Conservation (phyloP, 805 yeast species). For the Candida adriatica region DNA sequence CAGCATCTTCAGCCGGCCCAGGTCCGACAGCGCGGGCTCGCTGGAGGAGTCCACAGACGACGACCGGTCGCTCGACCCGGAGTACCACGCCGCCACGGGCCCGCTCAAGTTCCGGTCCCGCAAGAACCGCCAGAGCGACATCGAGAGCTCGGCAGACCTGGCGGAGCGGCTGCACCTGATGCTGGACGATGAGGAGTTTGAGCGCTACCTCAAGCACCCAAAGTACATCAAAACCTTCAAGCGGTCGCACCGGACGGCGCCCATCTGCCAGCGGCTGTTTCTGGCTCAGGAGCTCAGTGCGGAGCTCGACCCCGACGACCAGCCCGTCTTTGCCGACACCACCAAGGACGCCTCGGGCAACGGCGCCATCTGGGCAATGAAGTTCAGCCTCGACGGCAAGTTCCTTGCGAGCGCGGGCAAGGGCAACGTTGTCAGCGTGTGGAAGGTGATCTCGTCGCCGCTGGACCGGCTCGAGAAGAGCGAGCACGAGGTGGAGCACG, state of each 20-base stretch:
- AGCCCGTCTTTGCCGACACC: background rate
- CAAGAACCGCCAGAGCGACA: background rate
- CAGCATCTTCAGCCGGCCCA: constrained; percentile 5
- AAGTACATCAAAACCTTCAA: constrained; percentile 45
- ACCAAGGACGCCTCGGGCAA: background rate
- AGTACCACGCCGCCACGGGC: constrained; percentile 11
- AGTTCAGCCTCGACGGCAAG: constrained; percentile 75
- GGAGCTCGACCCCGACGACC: background rate
- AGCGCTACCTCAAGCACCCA: constrained; percentile 42
- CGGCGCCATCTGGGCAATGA: constrained; percentile 61
- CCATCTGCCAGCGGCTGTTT: constrained; percentile 44
- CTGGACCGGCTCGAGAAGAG: constrained; percentile 38
- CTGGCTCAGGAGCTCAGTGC: constrained; percentile 56
- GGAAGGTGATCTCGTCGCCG: constrained; percentile 76
- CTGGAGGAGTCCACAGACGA: constrained; percentile 15
- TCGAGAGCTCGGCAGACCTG: constrained; percentile 4
- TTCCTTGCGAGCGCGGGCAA: constrained; percentile 81
- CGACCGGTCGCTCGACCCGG: constrained; percentile 13
- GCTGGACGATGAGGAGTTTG: constrained; percentile 29
- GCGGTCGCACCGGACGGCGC: constrained; percentile 39
- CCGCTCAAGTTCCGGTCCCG: constrained; percentile 13
- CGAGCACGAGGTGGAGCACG: constrained; percentile 1
- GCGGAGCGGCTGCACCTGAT: constrained; percentile 5
- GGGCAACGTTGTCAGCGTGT: constrained; percentile 58
- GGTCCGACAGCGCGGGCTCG: background rate